Evolutionary conservation across 306 rosid species (phyloP), one percentile per base, ranked within the genome.

Genomic region (Acacia crassicarpa): DNA sequence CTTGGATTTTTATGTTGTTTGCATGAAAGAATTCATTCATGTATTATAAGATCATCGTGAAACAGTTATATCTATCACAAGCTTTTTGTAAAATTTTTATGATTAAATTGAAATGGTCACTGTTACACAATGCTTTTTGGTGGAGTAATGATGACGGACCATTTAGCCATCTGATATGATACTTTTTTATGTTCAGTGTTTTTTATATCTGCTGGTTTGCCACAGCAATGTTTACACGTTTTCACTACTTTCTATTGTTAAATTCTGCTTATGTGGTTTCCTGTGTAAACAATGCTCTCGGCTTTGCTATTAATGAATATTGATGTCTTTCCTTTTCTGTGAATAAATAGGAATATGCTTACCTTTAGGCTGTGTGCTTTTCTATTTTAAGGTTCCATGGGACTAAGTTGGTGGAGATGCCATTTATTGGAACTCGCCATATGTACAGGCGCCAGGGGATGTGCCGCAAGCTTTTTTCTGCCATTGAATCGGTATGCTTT

Each of bases 381-480:
- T 43, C 49, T 59, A 77, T 82, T 66, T 81, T 84, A 5, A 96
- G 99, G 97, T 94, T 96, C 88, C 99, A 91, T 77, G 97, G 99
- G 80, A 90, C 96, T 32, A 88, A 81, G 89, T 79, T 96, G 81
- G 95, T 90, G 8, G 99, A 96, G 92, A 96, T 96, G 99, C 99
- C 99, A 56, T 96, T 91, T 82, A 96, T 96, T 20, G 98, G 98
- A 83, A 94, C 98, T 82, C 99, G 98, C 78, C 97, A 92, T 72
- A 87, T 94, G 78, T 94, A 96, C 70, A 94, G 99, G 85, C 97
- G 89, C 48, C 97, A 94, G 85, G 99, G 99, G 87, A 96, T 96
- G 99, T 96, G 97, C 80, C 98, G 97, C 40, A 89, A 95, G 51
- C 97, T 96, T 87, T 92, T 96, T 81, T 78, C 89, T 65, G 97